phyloP scores from a whole-genome alignment of 2,329 filamentous ascomycete genomes.

The Macrophomina phaseolina region DNA sequence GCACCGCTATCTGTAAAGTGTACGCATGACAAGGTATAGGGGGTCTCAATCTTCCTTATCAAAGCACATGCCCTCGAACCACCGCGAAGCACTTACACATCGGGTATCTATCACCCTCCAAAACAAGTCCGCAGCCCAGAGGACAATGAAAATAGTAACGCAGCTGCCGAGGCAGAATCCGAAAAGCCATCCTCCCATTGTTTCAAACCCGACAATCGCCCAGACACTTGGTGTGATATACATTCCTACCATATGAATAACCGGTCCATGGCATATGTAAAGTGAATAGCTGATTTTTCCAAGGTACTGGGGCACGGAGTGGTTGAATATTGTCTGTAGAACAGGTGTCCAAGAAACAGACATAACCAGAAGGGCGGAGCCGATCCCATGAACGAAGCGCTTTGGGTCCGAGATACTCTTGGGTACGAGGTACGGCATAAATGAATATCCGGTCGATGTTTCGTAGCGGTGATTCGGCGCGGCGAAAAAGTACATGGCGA shows the following conservation, averaged over 20 bases:
- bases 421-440: background rate
- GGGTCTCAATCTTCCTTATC: background rate
- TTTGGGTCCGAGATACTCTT: background rate
- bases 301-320: background rate
- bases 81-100: background rate
- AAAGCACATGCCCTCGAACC: slow-evolving; percentile 1
- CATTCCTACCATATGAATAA: slow-evolving; percentile 12
- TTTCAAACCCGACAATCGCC: background rate
- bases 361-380: background rate
- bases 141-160: background rate
- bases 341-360: background rate
- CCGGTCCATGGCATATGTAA: slow-evolving; percentile 8
- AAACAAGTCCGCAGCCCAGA: slow-evolving; percentile 4
- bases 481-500: background rate
- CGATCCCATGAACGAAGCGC: slow-evolving; percentile 1
- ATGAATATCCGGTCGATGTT: background rate
- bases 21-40: background rate
- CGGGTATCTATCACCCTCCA: background rate
- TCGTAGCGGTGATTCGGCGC: background rate
- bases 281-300: background rate
- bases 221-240: background rate
- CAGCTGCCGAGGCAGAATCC: background rate
- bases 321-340: background rate
- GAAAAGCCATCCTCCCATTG: background rate
- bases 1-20: background rate